Evolutionary conservation across 1,284 basidiomycete species (phyloP), one percentile per base, ranked within the genome.

Genomic region (Sphagnurus paluster): DNA sequence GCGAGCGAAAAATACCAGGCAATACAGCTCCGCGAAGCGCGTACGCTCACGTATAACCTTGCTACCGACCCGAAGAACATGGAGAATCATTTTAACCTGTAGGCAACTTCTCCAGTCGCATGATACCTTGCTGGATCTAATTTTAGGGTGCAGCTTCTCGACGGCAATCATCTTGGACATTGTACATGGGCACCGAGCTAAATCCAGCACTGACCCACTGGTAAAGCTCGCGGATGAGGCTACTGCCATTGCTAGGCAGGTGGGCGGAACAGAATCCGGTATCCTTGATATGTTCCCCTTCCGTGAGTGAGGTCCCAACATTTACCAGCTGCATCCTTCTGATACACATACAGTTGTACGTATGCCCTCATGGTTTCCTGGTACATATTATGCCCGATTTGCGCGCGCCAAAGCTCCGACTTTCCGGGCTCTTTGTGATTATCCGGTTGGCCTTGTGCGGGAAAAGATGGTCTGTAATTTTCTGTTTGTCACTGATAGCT

Each of bases 281-380:
- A 42, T 55, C n/a, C 42, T 50, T n/a, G 58, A 53, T 14, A 48
- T 41, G n/a, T 53, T 61, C 32, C 57, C 57, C 3, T 17, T 50
- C 24, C 42, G 47, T 50, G 24, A 35, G 48, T 47, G 19, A 7
- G 19, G 9, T 23, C 5, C 24, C 5, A 1, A n/a, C 3, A 29
- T 17, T 8, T 16, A 10, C 13, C 14, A 10, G 32, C 14, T 9
- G 26, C 28, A 19, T 21, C 23, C 8, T n/a, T 3, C 11, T n/a
- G 10, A 32, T 11, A 3, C 14, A 20, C 11, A 14, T 38, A 17
- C 5, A 61, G 59, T 60, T 10, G 28, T 41, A 41, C 39, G 58
- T 37, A 46, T 60, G 7, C 60, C 60, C 7, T 54, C 54, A 13
- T 62, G 58, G 59, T 55, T 62, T 24, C 59, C 60, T n/a, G 58